A percentile compares a stretch with the other conserved stretches of the same genome.
These are phyloP conservation scores for Boletus vinaceobasis DNA, from an alignment of 768 basidiomycete species.

Conservation along the genomic window DNA sequence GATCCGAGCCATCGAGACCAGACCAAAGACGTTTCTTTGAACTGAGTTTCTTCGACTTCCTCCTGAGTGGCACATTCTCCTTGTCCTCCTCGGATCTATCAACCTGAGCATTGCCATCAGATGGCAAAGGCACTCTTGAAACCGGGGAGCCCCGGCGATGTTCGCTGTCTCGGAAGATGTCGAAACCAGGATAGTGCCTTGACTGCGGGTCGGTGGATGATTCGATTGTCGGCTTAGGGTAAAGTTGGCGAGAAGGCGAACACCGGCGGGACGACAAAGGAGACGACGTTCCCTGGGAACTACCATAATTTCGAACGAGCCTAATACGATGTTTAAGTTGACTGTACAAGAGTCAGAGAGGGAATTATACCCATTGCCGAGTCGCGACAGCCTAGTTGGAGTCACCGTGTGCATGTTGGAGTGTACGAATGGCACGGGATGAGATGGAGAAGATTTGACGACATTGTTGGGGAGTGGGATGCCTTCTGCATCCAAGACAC, in stretches of 20 bases:
- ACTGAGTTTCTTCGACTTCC: constrained; percentile 41
- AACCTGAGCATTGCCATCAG: not conserved
- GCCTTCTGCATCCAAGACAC: constrained; percentile 57
- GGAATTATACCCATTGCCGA: constrained; percentile 31
- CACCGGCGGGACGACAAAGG: constrained; percentile 9
- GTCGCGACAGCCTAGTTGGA: constrained; percentile 35
- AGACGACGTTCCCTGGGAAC: constrained; percentile 7
- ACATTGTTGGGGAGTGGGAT: constrained; percentile 33
- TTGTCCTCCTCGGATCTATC: constrained; percentile 43
- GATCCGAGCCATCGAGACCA: not conserved
- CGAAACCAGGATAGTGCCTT: constrained; percentile 66
- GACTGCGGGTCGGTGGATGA: constrained; percentile 49
- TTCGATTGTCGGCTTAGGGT: constrained; percentile 34
- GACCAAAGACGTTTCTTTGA: constrained; percentile 21
- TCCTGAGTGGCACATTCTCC: constrained; percentile 55
- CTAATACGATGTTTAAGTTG: constrained; percentile 35
- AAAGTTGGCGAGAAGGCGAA: constrained; percentile 17
- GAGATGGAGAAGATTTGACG: constrained; percentile 16
- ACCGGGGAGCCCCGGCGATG: constrained; percentile 8
- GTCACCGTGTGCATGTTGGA: constrained; percentile 19
- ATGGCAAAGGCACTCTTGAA: not conserved
- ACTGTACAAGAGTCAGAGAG: constrained; percentile 21
- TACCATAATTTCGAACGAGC: constrained; percentile 5
- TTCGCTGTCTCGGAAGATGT: constrained; percentile 47
- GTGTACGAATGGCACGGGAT: constrained; percentile 30